These are phyloP conservation scores for Candida nemodendra DNA, from an alignment of 805 yeast genomes.

Conservation along the genomic window DNA sequence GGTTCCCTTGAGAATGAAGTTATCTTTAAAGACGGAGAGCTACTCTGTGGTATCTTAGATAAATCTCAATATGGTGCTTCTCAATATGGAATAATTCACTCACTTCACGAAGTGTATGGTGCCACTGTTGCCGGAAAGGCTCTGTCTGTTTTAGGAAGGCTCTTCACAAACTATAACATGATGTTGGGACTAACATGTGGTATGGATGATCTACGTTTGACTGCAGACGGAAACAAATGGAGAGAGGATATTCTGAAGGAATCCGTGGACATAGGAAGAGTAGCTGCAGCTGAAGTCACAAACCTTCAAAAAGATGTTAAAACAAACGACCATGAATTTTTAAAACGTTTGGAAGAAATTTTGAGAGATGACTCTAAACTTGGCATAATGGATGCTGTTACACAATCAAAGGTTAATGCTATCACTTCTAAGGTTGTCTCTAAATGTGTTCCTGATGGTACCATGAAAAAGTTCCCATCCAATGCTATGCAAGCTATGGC, in stretches of 20 bases:
- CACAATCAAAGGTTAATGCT: slow-evolving; percentile 87
- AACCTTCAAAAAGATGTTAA: slow-evolving; percentile 58
- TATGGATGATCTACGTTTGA: slow-evolving; percentile 96
- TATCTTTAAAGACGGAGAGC: slow-evolving; percentile 79
- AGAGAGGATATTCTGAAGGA: slow-evolving; percentile 78
- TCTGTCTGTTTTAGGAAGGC: slow-evolving; percentile 87
- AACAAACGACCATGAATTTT: slow-evolving; percentile 66
- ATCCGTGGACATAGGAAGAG: slow-evolving; percentile 79
- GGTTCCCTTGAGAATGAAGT: slow-evolving; percentile 85
- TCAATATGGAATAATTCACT: slow-evolving; percentile 93
- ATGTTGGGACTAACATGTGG: slow-evolving; percentile 97
- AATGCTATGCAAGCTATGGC: slow-evolving; percentile 99
- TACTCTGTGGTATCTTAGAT: slow-evolving; percentile 89
- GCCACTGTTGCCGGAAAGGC: slow-evolving; percentile 86
- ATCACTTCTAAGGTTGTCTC: slow-evolving; percentile 94
- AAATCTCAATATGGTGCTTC: slow-evolving; percentile 99
- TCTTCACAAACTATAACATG: slow-evolving; percentile 91
- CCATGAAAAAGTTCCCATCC: slow-evolving; percentile 92
- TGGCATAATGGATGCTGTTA: slow-evolving; percentile 92
- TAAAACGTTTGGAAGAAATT: slow-evolving; percentile 89
- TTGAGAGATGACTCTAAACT: slow-evolving; percentile 89
- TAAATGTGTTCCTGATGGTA: slow-evolving; percentile 93
- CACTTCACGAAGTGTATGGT: slow-evolving; percentile 94
- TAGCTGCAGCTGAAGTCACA: slow-evolving; percentile 93
- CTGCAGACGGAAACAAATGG: slow-evolving; percentile 87